A percentile compares a stretch with the other conserved stretches of the same genome.
Conservation (phyloP, 768 basidiomycete species). For the Mycena galopus region DNA sequence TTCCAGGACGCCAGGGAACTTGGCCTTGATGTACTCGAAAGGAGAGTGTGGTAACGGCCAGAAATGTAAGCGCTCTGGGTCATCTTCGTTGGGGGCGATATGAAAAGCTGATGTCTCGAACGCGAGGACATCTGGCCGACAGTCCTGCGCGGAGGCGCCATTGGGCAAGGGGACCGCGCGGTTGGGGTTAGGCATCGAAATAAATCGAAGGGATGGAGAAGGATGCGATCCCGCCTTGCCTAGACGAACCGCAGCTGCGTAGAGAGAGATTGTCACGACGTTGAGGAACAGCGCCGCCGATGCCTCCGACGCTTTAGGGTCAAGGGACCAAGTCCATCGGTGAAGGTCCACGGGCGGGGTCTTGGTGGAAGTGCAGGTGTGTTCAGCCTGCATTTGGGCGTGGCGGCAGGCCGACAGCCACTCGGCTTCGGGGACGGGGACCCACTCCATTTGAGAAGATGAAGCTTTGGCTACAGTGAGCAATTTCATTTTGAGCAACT, state of each 20-base stretch:
- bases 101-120: constrained; percentile 7
- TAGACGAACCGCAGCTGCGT: constrained; percentile 20
- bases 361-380: constrained; percentile 11
- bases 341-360: constrained; percentile 2
- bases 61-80: neutral
- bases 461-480: constrained; percentile 7
- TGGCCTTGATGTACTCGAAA: constrained; percentile 8
- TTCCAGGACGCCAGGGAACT: neutral
- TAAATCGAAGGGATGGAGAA: constrained; percentile 19
- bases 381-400: constrained; percentile 15
- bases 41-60: constrained; percentile 1
- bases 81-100: neutral
- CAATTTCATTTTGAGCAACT: constrained; percentile 16
- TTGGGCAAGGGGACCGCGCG: constrained; percentile 12
- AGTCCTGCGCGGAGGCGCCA: constrained; percentile 15
- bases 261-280: constrained; percentile 18
- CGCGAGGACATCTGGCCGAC: constrained; percentile 17
- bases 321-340: constrained; percentile 21
- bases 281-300: constrained; percentile 19
- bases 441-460: neutral
- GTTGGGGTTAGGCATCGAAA: constrained; percentile 9
- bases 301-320: constrained; percentile 13
- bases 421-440: neutral
- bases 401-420: constrained; percentile 1
- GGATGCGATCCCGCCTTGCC: neutral